Base-by-base conservation (phyloP, 306 rosid genomes). In the Rubus parviflorus region DNA sequence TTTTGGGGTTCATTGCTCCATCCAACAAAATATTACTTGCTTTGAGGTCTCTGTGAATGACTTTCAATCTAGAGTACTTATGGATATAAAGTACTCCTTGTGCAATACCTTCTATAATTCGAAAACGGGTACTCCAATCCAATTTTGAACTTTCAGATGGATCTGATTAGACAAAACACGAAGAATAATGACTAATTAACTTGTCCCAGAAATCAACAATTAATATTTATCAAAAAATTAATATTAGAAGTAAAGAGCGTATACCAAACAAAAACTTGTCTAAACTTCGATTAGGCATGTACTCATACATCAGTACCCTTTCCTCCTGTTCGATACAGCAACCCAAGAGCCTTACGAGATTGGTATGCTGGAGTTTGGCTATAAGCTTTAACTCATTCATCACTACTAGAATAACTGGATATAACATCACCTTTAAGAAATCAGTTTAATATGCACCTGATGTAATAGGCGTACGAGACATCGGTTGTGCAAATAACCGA, bases 241-340 rank as follows among this genome's bases (percentile, higher is more conserved):
- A 37, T 63, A 58, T 23, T 30, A 30, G 35, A 3, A 48, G 5
- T n/a, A 1, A 14, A 30, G 35, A 30, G 35, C 35, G 2, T 30
- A 4, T 49, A 81, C 89, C 82, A 43, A 90, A 83, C 70, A 90
- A 43, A 19, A 78, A 81, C 13, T 60, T 66, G 80, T 90, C 90
- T 35, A 86, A 52, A 35, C 90, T 86, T 80, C 77, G 65, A 67
- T 90, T 90, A 3, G 85, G 80, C 88, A 85, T 80, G 63, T 85
- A 86, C 49, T 88, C 91, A 54, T 88, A 90, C 0, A 90, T 53
- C 57, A 88, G 65, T 2, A 90, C 45, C 45, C 81, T 86, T 76
- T 90, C 90, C 6, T 69, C 75, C 16, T 75, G 82, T 52, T 73
- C 37, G 1, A 85, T 42, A 71, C 85, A 81, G 53, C 83, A 86